phyloP scores from a whole-genome alignment of 2,329 filamentous ascomycete genomes.

The Daldinia eschscholtzii region DNA sequence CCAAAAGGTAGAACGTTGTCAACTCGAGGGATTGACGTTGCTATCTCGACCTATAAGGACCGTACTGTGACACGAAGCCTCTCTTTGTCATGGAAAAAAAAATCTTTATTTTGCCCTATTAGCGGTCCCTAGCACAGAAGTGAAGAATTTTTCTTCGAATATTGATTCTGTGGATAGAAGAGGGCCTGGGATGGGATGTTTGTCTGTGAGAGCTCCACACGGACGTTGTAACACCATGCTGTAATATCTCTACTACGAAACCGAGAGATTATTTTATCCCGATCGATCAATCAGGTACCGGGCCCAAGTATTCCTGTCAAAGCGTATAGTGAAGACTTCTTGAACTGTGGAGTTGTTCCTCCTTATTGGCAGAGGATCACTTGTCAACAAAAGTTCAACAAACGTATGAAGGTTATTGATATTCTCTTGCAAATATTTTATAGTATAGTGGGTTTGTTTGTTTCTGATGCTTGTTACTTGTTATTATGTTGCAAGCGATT shows the following conservation, averaged over 20 bases:
- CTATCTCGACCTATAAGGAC: too few species aligned
- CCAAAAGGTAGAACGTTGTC: too few species aligned
- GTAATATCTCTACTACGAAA: not conserved
- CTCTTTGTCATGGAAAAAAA: not conserved
- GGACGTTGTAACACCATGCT: slow-evolving; percentile 8
- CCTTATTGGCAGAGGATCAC: not conserved
- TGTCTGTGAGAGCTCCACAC: slow-evolving; percentile 13
- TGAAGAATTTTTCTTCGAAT: not conserved
- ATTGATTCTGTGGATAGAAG: slow-evolving; percentile 13
- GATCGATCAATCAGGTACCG: not conserved
- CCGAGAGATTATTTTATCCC: not conserved
- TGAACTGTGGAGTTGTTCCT: not conserved
- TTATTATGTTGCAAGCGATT: too few species aligned
- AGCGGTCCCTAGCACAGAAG: not conserved
- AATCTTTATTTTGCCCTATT: not conserved
- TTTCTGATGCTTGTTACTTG: too few species aligned
- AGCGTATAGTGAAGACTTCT: not conserved
- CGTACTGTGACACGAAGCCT: too few species aligned
- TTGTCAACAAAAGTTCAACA: not conserved
- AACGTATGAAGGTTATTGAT: too few species aligned
- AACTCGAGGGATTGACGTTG: too few species aligned
- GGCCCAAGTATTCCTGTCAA: not conserved
- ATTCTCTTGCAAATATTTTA: not conserved
- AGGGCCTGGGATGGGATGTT: not conserved
- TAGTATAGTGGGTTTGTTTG: too few species aligned